These are phyloP conservation scores for Coleophoma eucalyptorum DNA, from an alignment of 2,329 filamentous ascomycete species.

Conservation along the genomic window DNA sequence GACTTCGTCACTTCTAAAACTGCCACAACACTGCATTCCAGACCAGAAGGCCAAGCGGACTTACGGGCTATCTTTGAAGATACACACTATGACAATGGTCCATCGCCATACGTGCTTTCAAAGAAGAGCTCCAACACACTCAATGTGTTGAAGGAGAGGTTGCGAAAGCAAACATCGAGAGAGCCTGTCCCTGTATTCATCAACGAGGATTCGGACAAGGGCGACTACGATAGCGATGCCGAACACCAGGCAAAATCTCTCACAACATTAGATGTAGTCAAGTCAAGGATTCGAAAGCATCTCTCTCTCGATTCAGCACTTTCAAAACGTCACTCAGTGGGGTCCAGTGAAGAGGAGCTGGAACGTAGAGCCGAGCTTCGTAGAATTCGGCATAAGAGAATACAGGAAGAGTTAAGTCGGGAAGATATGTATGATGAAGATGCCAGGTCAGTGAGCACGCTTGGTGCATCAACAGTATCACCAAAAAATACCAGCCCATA, in stretches of 20 bases:
- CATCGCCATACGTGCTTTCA: slow-evolving; percentile 30
- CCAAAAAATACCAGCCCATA: no score
- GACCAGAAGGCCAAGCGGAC: slow-evolving; percentile 13
- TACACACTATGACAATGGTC: background rate
- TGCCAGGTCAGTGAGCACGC: slow-evolving; percentile 22
- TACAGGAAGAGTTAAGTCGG: slow-evolving; percentile 52
- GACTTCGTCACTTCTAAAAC: slow-evolving; percentile 1
- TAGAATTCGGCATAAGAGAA: slow-evolving; percentile 50
- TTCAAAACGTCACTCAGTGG: slow-evolving; percentile 28
- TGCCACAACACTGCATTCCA: slow-evolving; percentile 13
- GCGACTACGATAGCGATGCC: no score
- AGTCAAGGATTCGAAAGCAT: no score
- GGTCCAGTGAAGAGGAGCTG: slow-evolving; percentile 44
- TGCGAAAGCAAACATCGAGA: slow-evolving; percentile 31
- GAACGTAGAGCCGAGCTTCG: slow-evolving; percentile 52
- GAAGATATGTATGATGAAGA: slow-evolving; percentile 37
- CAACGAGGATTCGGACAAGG: no score
- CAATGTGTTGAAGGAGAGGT: slow-evolving; percentile 38
- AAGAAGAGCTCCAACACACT: slow-evolving; percentile 36
- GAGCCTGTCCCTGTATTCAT: no score
- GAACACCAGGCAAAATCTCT: no score
- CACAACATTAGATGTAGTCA: no score
- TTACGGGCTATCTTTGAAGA: slow-evolving; percentile 23
- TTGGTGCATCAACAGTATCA: no score
- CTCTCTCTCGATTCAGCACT: slow-evolving; percentile 39